Base-by-base conservation (phyloP, 805 yeast species). In the Pichia membranifaciens region DNA sequence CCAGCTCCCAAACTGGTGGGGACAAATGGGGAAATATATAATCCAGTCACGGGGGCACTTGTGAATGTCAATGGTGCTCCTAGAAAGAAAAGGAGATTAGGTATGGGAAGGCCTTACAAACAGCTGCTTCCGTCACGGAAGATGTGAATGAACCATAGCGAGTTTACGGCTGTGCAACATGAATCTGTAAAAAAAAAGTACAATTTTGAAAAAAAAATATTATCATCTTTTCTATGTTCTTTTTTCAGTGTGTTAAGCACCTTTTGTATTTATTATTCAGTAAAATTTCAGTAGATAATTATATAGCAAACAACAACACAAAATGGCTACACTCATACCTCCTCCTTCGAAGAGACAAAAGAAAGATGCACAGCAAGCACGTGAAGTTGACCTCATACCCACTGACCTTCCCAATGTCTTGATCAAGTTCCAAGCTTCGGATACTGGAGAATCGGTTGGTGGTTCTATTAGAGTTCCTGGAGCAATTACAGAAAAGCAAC, bases 381-480 rank as follows among this genome's bases (percentile, higher is more conserved):
- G 83, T 47, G 91, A 85, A 44, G 83, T 85, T 23, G 82, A 79
- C 44, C 64, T 85, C 10, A 69, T 84, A 16, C 96, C 97, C 2
- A 71, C 63, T 1, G 91, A 87, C 59, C 67, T 90, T 20, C 96
- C 97, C 21, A 81, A 88, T 70, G 96, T 91, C 22, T 74, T 89
- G 45, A 80, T 91, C 49, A 84, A 82, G 62, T 89, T 91, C 65
- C 91, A 88, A 64, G 96, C 98, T 2, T 80, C 95, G 10, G 98
- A 90, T 58, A 81, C 96, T 7, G 97, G 96, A 43, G 95, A 86
- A 51, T 68, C 79, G 2, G 75, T 85, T 20, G 96, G 96, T 9
- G 87, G 91, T 4, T 81, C 87, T 13, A 68, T 90, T 41, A 78
- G 97, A 61, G 96, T 93, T 6, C 99, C 98, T 3, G 97, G 96